Conservation (phyloP, 768 basidiomycete species). For the Agrocybe chaxingu region DNA sequence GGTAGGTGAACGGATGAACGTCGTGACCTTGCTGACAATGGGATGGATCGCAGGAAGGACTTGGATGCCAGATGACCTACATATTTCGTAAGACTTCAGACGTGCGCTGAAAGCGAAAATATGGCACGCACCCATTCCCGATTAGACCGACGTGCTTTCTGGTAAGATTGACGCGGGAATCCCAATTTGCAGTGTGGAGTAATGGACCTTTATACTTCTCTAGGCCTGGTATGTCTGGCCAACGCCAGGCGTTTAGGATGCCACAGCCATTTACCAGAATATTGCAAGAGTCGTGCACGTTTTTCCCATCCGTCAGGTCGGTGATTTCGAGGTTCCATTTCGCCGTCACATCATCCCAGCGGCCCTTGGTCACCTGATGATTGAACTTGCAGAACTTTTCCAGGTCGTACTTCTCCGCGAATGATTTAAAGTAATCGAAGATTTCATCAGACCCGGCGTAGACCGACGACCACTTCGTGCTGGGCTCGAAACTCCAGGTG, state of each 20-base stretch:
- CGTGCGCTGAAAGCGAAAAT: not conserved
- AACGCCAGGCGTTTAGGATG: slow-evolving; percentile 34
- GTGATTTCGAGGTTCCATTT: slow-evolving; percentile 26
- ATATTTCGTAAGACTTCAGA: no score
- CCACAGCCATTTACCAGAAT: slow-evolving; percentile 31
- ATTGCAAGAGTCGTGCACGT: slow-evolving; percentile 22
- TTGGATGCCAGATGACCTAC: slow-evolving; percentile 31
- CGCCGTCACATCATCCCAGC: slow-evolving; percentile 23
- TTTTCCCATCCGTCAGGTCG: slow-evolving; percentile 13
- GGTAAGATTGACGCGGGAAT: slow-evolving; percentile 13
- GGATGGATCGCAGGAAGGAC: slow-evolving; percentile 30
- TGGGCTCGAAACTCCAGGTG: slow-evolving; percentile 30
- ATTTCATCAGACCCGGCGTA: slow-evolving; percentile 30
- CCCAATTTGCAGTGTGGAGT: slow-evolving; percentile 19
- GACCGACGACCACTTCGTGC: slow-evolving; percentile 27
- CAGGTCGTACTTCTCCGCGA: slow-evolving; percentile 26
- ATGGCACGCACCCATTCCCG: slow-evolving; percentile 32
- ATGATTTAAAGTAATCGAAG: slow-evolving; percentile 24
- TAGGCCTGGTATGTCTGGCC: slow-evolving; percentile 26
- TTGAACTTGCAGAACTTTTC: slow-evolving; percentile 25
- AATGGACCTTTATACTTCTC: slow-evolving; percentile 14
- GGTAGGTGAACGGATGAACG: slow-evolving; percentile 29
- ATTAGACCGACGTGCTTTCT: slow-evolving; percentile 27
- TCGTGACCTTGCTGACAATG: slow-evolving; percentile 30
- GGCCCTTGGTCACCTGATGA: slow-evolving; percentile 24